Conservation (phyloP, 768 basidiomycete species). For the Grammothele lineata region DNA sequence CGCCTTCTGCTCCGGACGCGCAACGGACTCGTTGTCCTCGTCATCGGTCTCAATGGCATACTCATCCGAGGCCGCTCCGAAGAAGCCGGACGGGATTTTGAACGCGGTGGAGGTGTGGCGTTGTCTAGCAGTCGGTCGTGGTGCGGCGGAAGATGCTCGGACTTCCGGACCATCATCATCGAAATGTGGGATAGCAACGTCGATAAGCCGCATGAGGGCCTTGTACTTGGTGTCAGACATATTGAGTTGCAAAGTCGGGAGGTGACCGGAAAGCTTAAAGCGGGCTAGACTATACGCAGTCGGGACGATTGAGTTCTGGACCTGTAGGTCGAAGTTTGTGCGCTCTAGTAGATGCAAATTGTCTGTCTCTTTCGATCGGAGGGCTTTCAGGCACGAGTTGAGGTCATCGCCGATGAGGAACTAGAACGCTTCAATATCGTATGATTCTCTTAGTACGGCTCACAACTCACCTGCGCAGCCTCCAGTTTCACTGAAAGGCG, state of each 20-base stretch:
- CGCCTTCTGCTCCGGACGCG: background rate
- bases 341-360: slow-evolving; percentile 87
- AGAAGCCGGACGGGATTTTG: slow-evolving; percentile 52
- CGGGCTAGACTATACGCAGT: slow-evolving; percentile 75
- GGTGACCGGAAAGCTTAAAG: slow-evolving; percentile 86
- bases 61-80: slow-evolving; percentile 44
- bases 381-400: slow-evolving; percentile 74
- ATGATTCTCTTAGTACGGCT: background rate
- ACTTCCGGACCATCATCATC: slow-evolving; percentile 30
- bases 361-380: slow-evolving; percentile 51
- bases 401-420: slow-evolving; percentile 87
- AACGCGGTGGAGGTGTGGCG: slow-evolving; percentile 33
- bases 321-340: slow-evolving; percentile 82
- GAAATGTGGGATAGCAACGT: slow-evolving; percentile 85
- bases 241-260: slow-evolving; percentile 87
- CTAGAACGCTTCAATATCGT: slow-evolving; percentile 36
- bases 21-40: slow-evolving; percentile 29
- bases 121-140: slow-evolving; percentile 6
- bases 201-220: slow-evolving; percentile 86
- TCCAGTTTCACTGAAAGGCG: slow-evolving; percentile 77
- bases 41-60: slow-evolving; percentile 63
- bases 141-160: slow-evolving; percentile 7
- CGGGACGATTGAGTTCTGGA: slow-evolving; percentile 92
- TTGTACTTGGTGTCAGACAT: slow-evolving; percentile 90
- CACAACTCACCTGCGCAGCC: slow-evolving; percentile 75